Percentiles rank a stretch among this genome's conserved stretches.
Evolutionary conservation across 345 rosid genomes (phyloP).

Genomic region (Citrus unshiu): DNA sequence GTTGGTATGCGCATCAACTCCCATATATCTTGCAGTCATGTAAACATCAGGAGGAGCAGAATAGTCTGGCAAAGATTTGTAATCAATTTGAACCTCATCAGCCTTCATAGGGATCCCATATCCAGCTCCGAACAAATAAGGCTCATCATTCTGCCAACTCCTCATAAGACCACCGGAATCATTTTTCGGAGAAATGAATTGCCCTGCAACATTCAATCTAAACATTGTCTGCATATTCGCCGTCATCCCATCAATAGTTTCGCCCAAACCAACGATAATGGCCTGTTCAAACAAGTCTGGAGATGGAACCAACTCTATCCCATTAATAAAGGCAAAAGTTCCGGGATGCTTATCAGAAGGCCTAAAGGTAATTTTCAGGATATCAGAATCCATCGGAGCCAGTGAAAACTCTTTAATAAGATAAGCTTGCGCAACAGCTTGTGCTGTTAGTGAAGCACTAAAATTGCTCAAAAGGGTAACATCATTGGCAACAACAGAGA

Average conservation of each 20-base stretch:
- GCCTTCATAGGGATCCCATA: conserved; percentile 36
- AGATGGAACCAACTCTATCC: conserved; percentile 56
- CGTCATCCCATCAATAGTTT: conserved; percentile 26
- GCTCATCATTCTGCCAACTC: conserved; percentile 72
- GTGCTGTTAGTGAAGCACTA: conserved; percentile 66
- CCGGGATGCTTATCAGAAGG: conserved; percentile 42
- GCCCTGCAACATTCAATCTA: conserved; percentile 73
- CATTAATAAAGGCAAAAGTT: conserved; percentile 66
- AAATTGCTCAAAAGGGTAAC: conserved; percentile 64
- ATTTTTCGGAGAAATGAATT: conserved; percentile 43
- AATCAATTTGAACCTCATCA: conserved; percentile 26
- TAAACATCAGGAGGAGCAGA: conserved; percentile 62
- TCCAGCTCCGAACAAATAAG: conserved; percentile 51
- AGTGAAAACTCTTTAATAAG: conserved; percentile 61
- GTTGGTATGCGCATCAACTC: conserved; percentile 33
- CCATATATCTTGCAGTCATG: conserved; percentile 58
- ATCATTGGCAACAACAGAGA: conserved; percentile 47
- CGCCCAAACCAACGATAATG: conserved; percentile 47
- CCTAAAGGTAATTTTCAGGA: conserved; percentile 42
- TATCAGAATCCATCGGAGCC: conserved; percentile 31
- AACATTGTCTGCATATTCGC: conserved; percentile 56
- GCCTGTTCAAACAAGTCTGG: conserved; percentile 55
- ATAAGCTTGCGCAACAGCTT: conserved; percentile 66
- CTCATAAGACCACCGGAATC: conserved; percentile 56
- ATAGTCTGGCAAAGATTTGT: conserved; percentile 32